Percentiles rank a stretch among this genome's conserved stretches.
Evolutionary conservation across 2,329 filamentous ascomycete genomes (phyloP).

Genomic region (Leptographium radiaticola): DNA sequence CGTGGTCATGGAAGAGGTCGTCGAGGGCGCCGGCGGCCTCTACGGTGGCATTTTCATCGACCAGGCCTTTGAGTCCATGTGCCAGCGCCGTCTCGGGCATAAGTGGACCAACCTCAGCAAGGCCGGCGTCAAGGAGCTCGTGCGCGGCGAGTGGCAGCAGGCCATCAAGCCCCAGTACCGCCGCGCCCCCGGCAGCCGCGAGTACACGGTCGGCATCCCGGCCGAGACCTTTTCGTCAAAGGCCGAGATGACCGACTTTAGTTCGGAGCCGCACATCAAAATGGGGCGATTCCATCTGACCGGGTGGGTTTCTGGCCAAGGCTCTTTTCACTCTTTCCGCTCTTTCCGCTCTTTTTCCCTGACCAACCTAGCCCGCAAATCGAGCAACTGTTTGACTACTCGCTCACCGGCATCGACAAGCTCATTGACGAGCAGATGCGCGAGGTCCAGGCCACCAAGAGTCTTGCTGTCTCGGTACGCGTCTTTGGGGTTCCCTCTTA

Average conservation of each 20-base stretch:
- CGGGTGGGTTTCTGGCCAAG: constrained; percentile 17
- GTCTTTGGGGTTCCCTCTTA: too few species aligned
- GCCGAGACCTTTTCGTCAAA: constrained; percentile 6
- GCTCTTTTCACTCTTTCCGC: background rate
- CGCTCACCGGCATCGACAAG: constrained; percentile 28
- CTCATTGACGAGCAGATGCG: constrained; percentile 19
- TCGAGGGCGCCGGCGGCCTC: constrained; percentile 33
- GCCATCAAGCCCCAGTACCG: constrained; percentile 20
- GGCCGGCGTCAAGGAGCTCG: constrained; percentile 29
- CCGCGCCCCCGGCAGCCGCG: constrained; percentile 18
- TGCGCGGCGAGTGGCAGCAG: constrained; percentile 26
- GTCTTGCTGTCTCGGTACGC: constrained; percentile 1
- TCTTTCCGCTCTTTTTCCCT: background rate
- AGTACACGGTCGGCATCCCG: constrained; percentile 7
- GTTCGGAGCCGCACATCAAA: constrained; percentile 6
- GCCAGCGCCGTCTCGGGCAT: constrained; percentile 30
- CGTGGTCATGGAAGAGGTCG: constrained; percentile 33
- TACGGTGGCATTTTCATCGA: constrained; percentile 38
- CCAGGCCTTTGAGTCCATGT: constrained; percentile 30
- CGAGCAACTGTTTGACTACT: constrained; percentile 19
- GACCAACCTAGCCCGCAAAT: constrained; percentile 17
- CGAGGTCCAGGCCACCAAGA: constrained; percentile 1
- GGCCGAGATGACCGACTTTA: constrained; percentile 5
- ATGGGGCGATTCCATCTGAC: constrained; percentile 10
- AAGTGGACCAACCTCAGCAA: constrained; percentile 30